These are phyloP conservation scores for Sordariomycetes sp. DNA, from an alignment of 2,329 filamentous ascomycete species.

Conservation along the genomic window DNA sequence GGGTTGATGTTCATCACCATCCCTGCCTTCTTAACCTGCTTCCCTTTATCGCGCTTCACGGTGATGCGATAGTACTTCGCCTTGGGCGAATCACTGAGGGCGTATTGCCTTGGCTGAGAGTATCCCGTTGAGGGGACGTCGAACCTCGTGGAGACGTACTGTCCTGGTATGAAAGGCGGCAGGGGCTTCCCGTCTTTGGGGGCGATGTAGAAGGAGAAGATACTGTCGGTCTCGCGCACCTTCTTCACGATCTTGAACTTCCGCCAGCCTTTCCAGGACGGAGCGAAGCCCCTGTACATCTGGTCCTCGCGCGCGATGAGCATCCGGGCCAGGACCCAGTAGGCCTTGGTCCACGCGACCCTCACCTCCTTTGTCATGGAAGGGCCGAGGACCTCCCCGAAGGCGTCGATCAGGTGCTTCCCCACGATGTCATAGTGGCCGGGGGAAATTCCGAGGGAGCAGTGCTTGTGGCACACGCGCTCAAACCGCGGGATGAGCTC, in stretches of 20 bases:
- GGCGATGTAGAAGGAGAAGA: constrained; percentile 60
- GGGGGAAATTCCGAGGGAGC: constrained; percentile 54
- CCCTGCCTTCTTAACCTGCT: constrained; percentile 29
- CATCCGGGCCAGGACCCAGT: constrained; percentile 63
- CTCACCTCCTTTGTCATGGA: constrained; percentile 54
- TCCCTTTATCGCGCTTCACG: constrained; percentile 55
- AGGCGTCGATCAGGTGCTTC: constrained; percentile 56
- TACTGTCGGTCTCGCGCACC: constrained; percentile 54
- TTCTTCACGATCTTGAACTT: constrained; percentile 56
- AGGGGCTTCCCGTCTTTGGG: constrained; percentile 52
- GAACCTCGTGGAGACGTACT: constrained; percentile 58
- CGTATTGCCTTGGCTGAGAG: constrained; percentile 61
- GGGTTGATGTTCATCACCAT: constrained; percentile 37
- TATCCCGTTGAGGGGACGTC: constrained; percentile 45
- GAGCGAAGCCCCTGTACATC: constrained; percentile 49
- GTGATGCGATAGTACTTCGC: constrained; percentile 58
- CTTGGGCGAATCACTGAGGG: constrained; percentile 54
- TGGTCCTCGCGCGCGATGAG: constrained; percentile 56
- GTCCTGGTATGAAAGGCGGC: constrained; percentile 55
- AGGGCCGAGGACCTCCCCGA: constrained; percentile 54
- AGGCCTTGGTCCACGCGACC: constrained; percentile 60
- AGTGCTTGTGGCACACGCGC: constrained; percentile 61
- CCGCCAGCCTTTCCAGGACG: constrained; percentile 54
- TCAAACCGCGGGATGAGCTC: constrained; percentile 43
- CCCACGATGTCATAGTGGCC: constrained; percentile 64